These are phyloP conservation scores for Corynespora cassiicola DNA, from an alignment of 2,329 filamentous ascomycete genomes.

Conservation along the genomic window DNA sequence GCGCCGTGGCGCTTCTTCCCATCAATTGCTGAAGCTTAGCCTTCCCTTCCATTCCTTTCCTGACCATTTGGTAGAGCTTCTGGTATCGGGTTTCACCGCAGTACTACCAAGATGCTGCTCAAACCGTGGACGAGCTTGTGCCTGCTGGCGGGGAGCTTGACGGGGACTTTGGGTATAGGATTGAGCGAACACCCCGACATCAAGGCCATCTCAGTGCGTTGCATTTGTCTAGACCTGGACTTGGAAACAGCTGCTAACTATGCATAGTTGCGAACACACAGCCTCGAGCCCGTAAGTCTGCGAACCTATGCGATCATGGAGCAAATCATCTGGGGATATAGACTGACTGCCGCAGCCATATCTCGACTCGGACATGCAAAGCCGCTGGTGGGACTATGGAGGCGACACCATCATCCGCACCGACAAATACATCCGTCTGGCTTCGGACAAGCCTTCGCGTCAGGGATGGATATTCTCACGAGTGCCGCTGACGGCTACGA, in stretches of 20 bases:
- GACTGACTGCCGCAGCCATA: slow-evolving; percentile 71
- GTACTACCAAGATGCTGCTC: slow-evolving; percentile 39
- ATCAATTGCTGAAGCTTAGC: slow-evolving; percentile 30
- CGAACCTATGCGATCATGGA: background rate
- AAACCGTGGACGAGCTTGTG: slow-evolving; percentile 43
- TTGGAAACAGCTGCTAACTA: slow-evolving; percentile 27
- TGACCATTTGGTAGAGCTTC: slow-evolving; percentile 8
- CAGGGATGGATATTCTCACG: slow-evolving; percentile 93
- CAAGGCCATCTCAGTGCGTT: slow-evolving; percentile 70
- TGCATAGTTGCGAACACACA: slow-evolving; percentile 82
- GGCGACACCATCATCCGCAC: slow-evolving; percentile 86
- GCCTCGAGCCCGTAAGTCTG: slow-evolving; percentile 73
- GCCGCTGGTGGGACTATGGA: slow-evolving; percentile 98
- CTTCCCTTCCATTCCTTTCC: slow-evolving; percentile 36
- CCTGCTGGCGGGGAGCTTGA: slow-evolving; percentile 46
- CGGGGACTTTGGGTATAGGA: slow-evolving; percentile 35
- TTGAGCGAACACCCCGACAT: slow-evolving; percentile 55
- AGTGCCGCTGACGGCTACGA: slow-evolving; percentile 93
- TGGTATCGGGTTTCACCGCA: slow-evolving; percentile 21
- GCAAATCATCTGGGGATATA: background rate
- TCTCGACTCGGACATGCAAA: slow-evolving; percentile 97
- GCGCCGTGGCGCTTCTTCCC: slow-evolving; percentile 13
- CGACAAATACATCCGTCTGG: slow-evolving; percentile 86
- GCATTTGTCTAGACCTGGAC: slow-evolving; percentile 12
- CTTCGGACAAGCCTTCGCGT: slow-evolving; percentile 88